These are phyloP conservation scores for Picochlorum costavermella DNA, from an alignment of 139 green algal genomes.

Conservation along the genomic window DNA sequence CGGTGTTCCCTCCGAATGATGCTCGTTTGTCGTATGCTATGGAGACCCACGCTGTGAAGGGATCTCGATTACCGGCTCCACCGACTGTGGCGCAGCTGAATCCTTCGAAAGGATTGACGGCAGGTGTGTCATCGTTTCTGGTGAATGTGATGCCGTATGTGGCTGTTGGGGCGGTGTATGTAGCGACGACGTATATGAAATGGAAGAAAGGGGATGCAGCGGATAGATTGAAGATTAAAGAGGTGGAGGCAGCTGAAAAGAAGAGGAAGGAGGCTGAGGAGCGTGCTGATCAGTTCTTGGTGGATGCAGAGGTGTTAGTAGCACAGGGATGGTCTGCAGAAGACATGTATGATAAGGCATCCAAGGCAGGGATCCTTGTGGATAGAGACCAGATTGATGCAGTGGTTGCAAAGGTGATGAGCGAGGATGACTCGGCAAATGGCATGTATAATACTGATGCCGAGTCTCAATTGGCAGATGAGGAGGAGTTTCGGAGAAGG, in stretches of 20 bases:
- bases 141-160: conserved; percentile 31
- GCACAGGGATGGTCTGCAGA: conserved; percentile 5
- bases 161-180: conserved; percentile 32
- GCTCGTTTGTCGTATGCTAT: conserved; percentile 47
- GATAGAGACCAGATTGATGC: conserved; percentile 6
- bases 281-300: conserved; percentile 5
- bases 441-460: conserved; percentile 6
- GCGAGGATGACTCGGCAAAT: neutral
- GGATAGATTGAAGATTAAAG: conserved; percentile 45
- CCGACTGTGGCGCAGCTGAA: conserved; percentile 15
- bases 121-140: conserved; percentile 1
- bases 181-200: conserved; percentile 29
- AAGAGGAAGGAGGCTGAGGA: conserved; percentile 19
- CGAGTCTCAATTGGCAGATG: conserved; percentile 9
- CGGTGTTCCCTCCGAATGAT: conserved; percentile 50
- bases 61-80: conserved; percentile 7
- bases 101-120: conserved; percentile 9
- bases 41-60: conserved; percentile 50
- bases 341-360: conserved; percentile 9
- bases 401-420: neutral
- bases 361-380: conserved; percentile 5
- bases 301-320: conserved; percentile 14
- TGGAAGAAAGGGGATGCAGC: conserved; percentile 44
- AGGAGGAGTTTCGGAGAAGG: conserved; percentile 9
- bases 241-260: conserved; percentile 26